Evolutionary conservation across 371 early-diverging fungal genomes (phyloP).

Genomic region (Mortierella sp.): DNA sequence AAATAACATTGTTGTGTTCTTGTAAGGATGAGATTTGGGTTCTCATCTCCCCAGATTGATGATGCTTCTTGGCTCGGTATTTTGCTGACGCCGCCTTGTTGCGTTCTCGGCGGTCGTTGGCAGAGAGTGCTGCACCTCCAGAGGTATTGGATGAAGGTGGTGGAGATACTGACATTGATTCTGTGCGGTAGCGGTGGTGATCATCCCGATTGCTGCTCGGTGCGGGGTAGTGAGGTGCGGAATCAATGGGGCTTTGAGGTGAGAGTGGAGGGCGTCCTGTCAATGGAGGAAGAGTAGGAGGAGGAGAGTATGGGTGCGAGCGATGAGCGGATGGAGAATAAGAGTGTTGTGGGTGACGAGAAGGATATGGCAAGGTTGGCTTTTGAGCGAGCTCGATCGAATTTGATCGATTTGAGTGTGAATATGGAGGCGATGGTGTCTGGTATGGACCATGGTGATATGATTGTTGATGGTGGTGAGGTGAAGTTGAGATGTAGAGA

Average conservation of each 20-base stretch:
- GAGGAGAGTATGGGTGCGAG: conserved; percentile 41
- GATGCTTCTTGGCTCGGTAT: conserved; percentile 74
- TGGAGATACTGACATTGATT: conserved; percentile 36
- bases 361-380: conserved; percentile 31
- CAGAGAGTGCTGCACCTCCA: conserved; percentile 54
- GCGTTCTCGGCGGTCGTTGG: conserved; percentile 67
- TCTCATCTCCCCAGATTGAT: conserved; percentile 71
- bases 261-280: conserved; percentile 35
- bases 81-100: conserved; percentile 77
- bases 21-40: conserved; percentile 58
- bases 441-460: conserved; percentile 34
- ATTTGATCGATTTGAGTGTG: conserved; percentile 30
- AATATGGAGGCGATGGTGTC: conserved; percentile 45
- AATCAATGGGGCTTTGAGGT: conserved; percentile 40
- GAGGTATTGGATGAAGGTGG: conserved; percentile 21
- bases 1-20: conserved; percentile 64
- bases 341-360: conserved; percentile 14
- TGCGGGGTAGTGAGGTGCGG: conserved; percentile 19
- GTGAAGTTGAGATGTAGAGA: conserved; percentile 21
- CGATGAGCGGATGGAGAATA: conserved; percentile 33
- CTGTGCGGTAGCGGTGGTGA: conserved; percentile 15
- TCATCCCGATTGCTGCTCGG: conserved; percentile 16
- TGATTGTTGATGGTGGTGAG: conserved; percentile 20
- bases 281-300: conserved; percentile 41
- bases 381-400: conserved; percentile 35